A percentile compares a stretch with the other conserved stretches of the same genome.
Evolutionary conservation across 139 green algal species (phyloP).

Genomic region (Zygnema circumcarinatum): DNA sequence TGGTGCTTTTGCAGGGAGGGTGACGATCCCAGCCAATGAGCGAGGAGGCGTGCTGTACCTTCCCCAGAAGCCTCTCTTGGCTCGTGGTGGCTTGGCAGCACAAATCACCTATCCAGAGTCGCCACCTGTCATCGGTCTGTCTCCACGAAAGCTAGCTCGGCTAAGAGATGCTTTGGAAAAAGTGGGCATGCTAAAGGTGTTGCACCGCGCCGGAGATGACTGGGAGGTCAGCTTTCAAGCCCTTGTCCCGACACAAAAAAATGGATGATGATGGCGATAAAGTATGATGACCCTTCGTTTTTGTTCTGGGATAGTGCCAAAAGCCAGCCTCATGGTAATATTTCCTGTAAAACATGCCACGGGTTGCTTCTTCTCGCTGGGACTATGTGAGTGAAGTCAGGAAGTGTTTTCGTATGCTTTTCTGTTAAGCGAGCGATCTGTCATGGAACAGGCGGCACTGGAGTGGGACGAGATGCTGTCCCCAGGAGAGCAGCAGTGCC

Average conservation of each 20-base stretch:
- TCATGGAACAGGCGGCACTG: neutral
- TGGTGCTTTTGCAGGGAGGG: too few relatives aligned
- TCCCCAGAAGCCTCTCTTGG: slow-evolving; percentile 32
- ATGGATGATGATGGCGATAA: neutral
- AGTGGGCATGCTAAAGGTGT: too few relatives aligned
- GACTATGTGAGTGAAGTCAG: too few relatives aligned
- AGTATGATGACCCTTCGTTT: too few relatives aligned
- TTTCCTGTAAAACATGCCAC: too few relatives aligned
- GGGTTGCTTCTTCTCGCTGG: neutral
- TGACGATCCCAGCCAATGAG: too few relatives aligned
- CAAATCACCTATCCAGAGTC: slow-evolving; percentile 24
- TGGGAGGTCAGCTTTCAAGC: neutral
- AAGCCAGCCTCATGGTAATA: too few relatives aligned
- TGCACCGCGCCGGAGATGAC: too few relatives aligned
- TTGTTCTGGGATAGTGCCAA: too few relatives aligned
- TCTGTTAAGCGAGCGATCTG: neutral
- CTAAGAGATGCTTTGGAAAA: too few relatives aligned
- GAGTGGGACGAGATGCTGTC: slow-evolving; percentile 28
- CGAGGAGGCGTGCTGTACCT: neutral
- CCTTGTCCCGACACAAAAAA: too few relatives aligned
- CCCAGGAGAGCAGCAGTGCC: slow-evolving; percentile 75
- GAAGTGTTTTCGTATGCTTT: neutral
- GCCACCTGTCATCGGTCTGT: neutral
- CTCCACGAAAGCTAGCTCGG: neutral
- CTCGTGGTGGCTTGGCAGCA: slow-evolving; percentile 3